A percentile compares a stretch with the other conserved stretches of the same genome.
Evolutionary conservation across 495 filamentous ascomycete genomes (phyloP).

Genomic region (Tuber magnatum): DNA sequence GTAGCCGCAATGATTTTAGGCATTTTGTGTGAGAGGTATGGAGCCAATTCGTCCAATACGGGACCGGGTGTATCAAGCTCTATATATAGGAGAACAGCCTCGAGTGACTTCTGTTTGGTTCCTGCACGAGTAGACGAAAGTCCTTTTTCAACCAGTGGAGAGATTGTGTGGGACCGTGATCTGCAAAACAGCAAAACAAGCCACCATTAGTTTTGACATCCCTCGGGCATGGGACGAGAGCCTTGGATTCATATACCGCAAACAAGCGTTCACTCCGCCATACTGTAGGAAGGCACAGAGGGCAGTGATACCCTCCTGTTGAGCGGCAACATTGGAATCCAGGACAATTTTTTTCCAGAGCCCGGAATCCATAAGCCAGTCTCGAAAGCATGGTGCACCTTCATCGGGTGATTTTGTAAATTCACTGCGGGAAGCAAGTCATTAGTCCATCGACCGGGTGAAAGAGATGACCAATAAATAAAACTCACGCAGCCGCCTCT

Average conservation of each 20-base stretch:
- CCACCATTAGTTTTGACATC: slow-evolving; percentile 17
- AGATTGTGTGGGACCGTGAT: slow-evolving; percentile 66
- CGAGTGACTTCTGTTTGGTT: slow-evolving; percentile 76
- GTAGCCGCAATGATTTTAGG: slow-evolving; percentile 89
- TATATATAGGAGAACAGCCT: slow-evolving; percentile 80
- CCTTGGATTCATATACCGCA: slow-evolving; percentile 48
- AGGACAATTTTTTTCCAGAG: slow-evolving; percentile 88
- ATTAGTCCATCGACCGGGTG: slow-evolving; percentile 11
- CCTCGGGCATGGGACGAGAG: slow-evolving; percentile 10
- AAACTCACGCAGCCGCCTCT: slow-evolving; percentile 53
- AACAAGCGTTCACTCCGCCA: slow-evolving; percentile 68
- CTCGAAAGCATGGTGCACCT: slow-evolving; percentile 72
- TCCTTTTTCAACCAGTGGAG: slow-evolving; percentile 82
- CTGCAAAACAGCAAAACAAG: slow-evolving; percentile 42
- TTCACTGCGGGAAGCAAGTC: slow-evolving; percentile 19
- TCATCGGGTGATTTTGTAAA: slow-evolving; percentile 85
- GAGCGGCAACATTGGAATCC: slow-evolving; percentile 95
- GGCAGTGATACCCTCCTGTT: slow-evolving; percentile 81
- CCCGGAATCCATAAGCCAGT: slow-evolving; percentile 75
- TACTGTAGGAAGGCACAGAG: slow-evolving; percentile 87
- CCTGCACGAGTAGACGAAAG: slow-evolving; percentile 77
- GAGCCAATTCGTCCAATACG: slow-evolving; percentile 83
- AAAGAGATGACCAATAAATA: neutral
- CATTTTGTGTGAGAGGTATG: slow-evolving; percentile 78
- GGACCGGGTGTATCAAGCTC: slow-evolving; percentile 82